phyloP scores from a whole-genome alignment of 2,329 filamentous ascomycete species.

The Exutisphaerella laricina region DNA sequence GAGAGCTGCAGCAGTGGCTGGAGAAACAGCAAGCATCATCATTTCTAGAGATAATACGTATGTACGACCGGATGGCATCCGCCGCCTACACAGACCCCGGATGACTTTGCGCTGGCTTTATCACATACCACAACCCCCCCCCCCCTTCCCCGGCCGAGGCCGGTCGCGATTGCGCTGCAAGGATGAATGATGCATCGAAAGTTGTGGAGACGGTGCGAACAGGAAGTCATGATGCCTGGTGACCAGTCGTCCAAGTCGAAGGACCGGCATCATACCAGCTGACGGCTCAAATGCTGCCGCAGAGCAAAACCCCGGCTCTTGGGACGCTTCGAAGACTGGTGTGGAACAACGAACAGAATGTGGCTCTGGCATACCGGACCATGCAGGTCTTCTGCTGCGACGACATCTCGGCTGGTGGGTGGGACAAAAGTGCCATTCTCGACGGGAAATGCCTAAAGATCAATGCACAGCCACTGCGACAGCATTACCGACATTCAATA shows the following conservation, averaged over 20 bases:
- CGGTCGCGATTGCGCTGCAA: neutral
- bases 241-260: neutral
- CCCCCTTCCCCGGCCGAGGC: no score
- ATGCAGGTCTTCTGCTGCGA: neutral
- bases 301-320: neutral
- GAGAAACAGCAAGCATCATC: neutral
- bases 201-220: neutral
- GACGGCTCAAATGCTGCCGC: neutral
- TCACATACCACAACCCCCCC: no score
- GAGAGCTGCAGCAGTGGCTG: neutral
- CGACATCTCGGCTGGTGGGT: no score
- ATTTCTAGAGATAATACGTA: no score
- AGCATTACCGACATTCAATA: no score
- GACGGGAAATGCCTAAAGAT: no score
- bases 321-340: neutral
- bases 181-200: neutral
- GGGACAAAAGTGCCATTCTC: no score
- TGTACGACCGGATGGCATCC: no score
- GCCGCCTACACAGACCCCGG: no score
- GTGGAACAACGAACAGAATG: neutral
- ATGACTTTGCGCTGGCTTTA: no score
- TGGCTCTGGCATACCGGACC: no score
- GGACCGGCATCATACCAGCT: neutral
- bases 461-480: no score
- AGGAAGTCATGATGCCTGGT: conserved; percentile 3